Percentiles rank a stretch among this genome's conserved stretches.
phyloP scores from a whole-genome alignment of 305 asterid genomes.

The Fraxinus sp. region DNA sequence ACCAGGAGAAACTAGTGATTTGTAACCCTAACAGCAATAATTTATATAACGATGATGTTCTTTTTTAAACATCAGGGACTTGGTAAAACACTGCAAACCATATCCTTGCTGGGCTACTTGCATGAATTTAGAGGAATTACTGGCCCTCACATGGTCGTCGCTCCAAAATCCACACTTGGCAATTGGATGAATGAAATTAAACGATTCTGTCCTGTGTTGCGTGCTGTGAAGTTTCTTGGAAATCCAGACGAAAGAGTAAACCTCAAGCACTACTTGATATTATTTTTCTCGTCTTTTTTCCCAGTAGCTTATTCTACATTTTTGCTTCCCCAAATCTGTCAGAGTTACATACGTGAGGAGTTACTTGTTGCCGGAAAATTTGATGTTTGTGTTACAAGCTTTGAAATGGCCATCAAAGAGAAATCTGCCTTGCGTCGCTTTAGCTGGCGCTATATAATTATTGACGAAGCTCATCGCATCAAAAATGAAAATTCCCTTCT shows the following conservation, averaged over 20 bases:
- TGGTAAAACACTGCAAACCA: conserved; percentile 97
- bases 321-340: conserved; percentile 26
- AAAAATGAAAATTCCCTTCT: conserved; percentile 97
- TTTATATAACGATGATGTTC: conserved; percentile 13
- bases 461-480: conserved; percentile 98
- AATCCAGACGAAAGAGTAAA: conserved; percentile 98
- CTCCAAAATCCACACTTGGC: conserved; percentile 98
- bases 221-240: conserved; percentile 97
- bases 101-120: conserved; percentile 91
- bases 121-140: conserved; percentile 95
- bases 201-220: conserved; percentile 86
- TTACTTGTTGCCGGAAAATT: conserved; percentile 96
- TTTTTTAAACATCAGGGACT: conserved; percentile 60
- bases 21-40: conserved; percentile 13
- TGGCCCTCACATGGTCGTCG: conserved; percentile 99
- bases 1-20: conserved; percentile 17
- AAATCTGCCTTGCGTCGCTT: conserved; percentile 84
- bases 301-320: conserved; percentile 9
- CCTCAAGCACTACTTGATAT: conserved; percentile 13
- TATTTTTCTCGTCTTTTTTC: conserved; percentile 12
- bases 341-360: conserved; percentile 90
- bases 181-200: conserved; percentile 99
- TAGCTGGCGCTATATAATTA: conserved; percentile 96
- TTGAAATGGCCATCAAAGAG: conserved; percentile 98
- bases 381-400: conserved; percentile 96